A percentile compares a stretch with the other conserved stretches of the same genome.
phyloP scores from a whole-genome alignment of 257 asterid species.

The Jacaranda copaia region DNA sequence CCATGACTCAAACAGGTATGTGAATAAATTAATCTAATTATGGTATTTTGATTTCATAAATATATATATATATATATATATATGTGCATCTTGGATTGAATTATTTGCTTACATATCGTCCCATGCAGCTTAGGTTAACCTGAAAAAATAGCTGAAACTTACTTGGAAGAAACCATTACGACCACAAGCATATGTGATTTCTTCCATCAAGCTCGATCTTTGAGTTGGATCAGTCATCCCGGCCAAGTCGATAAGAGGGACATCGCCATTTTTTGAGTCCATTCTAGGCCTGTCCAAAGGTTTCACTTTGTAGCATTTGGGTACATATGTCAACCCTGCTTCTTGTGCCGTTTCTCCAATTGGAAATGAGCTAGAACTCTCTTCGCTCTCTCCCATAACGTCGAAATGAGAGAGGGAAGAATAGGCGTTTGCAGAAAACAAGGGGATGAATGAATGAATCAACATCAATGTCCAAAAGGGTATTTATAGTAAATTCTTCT shows the following conservation, averaged over 20 bases:
- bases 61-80: too few relatives aligned
- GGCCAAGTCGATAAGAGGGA: constrained; percentile 39
- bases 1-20: too few relatives aligned
- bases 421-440: background rate
- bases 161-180: constrained; percentile 53
- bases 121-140: too few relatives aligned
- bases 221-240: constrained; percentile 29
- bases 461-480: background rate
- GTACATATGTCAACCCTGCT: constrained; percentile 37
- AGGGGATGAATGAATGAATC: background rate
- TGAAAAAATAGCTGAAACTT: background rate
- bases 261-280: background rate
- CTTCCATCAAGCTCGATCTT: constrained; percentile 25
- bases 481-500: constrained; percentile 9
- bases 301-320: constrained; percentile 39
- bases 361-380: constrained; percentile 43
- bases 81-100: too few relatives aligned
- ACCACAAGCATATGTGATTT: constrained; percentile 45
- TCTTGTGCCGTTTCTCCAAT: constrained; percentile 50
- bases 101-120: too few relatives aligned
- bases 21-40: too few relatives aligned
- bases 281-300: constrained; percentile 8
- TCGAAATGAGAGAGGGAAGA: background rate
- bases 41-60: too few relatives aligned
- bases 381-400: constrained; percentile 19